Base-by-base conservation (phyloP, 2,329 filamentous ascomycete genomes). In the Fusarium pseudocircinatum region DNA sequence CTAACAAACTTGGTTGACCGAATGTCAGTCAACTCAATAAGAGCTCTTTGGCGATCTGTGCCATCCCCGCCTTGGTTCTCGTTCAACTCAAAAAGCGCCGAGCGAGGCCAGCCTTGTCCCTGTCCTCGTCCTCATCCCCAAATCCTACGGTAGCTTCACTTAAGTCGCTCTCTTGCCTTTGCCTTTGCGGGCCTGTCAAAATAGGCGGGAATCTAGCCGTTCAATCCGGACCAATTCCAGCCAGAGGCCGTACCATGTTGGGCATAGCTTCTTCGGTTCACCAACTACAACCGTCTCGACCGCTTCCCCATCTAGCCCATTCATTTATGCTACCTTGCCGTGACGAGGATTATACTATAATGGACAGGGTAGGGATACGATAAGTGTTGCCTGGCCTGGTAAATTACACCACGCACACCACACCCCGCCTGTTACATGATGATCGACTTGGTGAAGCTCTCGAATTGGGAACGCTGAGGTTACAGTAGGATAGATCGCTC, bases 151-250 rank as follows among this genome's bases (percentile, higher is more conserved):
- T 34, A 24, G 12, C 47, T 50, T 49, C 46, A 32, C 30, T 52
- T 20, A 9, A 54, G n/a, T 42, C 36, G 43, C 58, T 46, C 39
- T 36, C 39, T 46, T 40, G 62, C 56, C 60, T 67, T 56, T 44
- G 30, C 30, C 28, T 56, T 32, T 39, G 40, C 36, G 58, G 57
- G 53, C 58, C 63, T 76, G 75, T 74, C 72, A 70, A 70, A 72
- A 30, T 67, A 58, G 61, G 59, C 75, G 75, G 75, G 66, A 54
- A 75, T 74, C 75, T 74, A 76, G 67, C 75, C 75, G 75, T 57
- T 39, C 47, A 63, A 52, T 24, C 72, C 70, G 70, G 52, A 37
- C 69, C 65, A 59, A 60, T 65, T 58, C 34, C 50, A 60, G 60
- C 67, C 59, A 71, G 63, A 60, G 39, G 56, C 54, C 60, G 49